Percentiles rank a stretch among this genome's conserved stretches.
Conservation (phyloP, 176 grass and related monocot species). For the Oryza longistaminata region DNA sequence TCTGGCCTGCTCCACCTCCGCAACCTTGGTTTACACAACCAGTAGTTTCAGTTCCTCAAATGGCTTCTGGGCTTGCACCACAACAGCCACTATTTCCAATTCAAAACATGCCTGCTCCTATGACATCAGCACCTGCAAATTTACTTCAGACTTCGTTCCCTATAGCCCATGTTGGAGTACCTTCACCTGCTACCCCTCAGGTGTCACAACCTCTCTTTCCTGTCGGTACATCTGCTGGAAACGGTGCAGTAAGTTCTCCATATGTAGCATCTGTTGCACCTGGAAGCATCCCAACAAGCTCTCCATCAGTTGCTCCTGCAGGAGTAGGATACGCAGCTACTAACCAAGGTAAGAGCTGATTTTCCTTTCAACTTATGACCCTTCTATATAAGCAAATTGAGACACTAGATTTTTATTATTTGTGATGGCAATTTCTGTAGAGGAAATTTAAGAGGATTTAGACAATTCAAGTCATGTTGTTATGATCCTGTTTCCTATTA, state of each 20-base stretch:
- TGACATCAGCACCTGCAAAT: slow-evolving; percentile 55
- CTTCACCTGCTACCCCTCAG: slow-evolving; percentile 52
- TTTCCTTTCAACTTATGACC: neutral
- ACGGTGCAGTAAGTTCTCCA: slow-evolving; percentile 54
- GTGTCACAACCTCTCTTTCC: slow-evolving; percentile 93
- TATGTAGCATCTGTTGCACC: slow-evolving; percentile 44
- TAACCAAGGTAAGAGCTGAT: slow-evolving; percentile 67
- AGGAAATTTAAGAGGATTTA: neutral
- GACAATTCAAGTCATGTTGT: neutral
- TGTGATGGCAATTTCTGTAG: neutral
- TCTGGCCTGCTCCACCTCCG: slow-evolving; percentile 55
- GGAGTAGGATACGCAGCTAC: slow-evolving; percentile 48
- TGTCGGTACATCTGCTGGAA: slow-evolving; percentile 59
- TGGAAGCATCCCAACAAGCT: slow-evolving; percentile 50
- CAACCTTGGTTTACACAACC: slow-evolving; percentile 75
- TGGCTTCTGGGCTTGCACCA: slow-evolving; percentile 40
- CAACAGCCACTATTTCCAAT: slow-evolving; percentile 90
- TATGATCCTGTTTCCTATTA: neutral
- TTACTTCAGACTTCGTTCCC: slow-evolving; percentile 61
- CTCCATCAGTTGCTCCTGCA: slow-evolving; percentile 51
- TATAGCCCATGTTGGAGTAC: slow-evolving; percentile 56
- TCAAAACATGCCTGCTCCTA: slow-evolving; percentile 73
- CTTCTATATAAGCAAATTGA: neutral
- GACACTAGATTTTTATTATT: neutral
- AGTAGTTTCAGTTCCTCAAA: slow-evolving; percentile 51